A percentile compares a stretch with the other conserved stretches of the same genome.
Conservation (phyloP, 2,329 filamentous ascomycete genomes). For the Diplodia sapinea region DNA sequence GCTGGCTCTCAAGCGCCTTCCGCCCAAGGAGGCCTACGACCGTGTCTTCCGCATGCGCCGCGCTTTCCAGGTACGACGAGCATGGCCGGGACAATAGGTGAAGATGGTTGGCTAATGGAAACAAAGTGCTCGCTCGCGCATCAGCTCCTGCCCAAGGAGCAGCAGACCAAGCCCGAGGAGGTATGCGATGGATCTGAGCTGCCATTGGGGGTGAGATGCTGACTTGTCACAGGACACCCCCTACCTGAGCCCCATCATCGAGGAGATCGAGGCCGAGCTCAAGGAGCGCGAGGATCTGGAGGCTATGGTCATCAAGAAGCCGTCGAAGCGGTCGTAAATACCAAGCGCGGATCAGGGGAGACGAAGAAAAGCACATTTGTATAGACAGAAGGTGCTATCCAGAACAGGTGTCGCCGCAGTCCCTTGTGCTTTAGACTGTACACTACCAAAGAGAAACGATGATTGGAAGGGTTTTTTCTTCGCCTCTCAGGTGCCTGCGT, state of each 20-base stretch:
- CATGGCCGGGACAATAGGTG: not conserved
- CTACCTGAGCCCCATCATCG: constrained; percentile 72
- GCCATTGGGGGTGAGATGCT: constrained; percentile 32
- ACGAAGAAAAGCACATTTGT: constrained; percentile 10
- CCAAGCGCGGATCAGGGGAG: constrained; percentile 12
- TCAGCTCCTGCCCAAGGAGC: constrained; percentile 66
- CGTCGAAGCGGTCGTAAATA: constrained; percentile 39
- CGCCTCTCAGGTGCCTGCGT: no score
- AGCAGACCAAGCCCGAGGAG: constrained; percentile 72
- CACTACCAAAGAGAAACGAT: constrained; percentile 27
- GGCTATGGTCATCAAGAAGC: constrained; percentile 64
- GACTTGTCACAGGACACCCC: constrained; percentile 61
- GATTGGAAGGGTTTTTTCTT: constrained; percentile 6
- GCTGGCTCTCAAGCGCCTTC: constrained; percentile 86
- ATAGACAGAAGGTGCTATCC: constrained; percentile 17
- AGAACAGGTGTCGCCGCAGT: constrained; percentile 5
- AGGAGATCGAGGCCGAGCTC: constrained; percentile 70
- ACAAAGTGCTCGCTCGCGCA: constrained; percentile 69
- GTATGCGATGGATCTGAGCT: constrained; percentile 50
- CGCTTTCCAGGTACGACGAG: constrained; percentile 75
- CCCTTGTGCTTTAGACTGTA: constrained; percentile 50
- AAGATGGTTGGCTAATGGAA: constrained; percentile 34
- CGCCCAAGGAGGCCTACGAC: constrained; percentile 90
- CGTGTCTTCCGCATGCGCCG: constrained; percentile 96
- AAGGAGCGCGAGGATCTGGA: constrained; percentile 73